A percentile compares a stretch with the other conserved stretches of the same genome.
Conservation (phyloP, 495 filamentous ascomycete genomes). For the Mytilinidion resinicola region DNA sequence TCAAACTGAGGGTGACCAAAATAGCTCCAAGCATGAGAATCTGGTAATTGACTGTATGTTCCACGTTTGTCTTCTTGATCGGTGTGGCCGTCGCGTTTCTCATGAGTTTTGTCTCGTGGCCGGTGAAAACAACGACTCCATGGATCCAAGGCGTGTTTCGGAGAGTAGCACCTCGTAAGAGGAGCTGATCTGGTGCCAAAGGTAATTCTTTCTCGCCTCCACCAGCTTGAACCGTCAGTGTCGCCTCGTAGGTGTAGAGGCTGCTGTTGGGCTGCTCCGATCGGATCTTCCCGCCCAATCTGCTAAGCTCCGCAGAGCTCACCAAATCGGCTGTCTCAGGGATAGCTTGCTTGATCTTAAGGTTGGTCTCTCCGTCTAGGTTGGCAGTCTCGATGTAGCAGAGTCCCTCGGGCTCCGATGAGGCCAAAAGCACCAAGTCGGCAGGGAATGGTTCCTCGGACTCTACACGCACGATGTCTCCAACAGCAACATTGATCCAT, state of each 20-base stretch:
- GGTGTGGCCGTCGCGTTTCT: conserved; percentile 95
- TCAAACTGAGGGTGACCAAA: conserved; percentile 72
- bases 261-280: conserved; percentile 99
- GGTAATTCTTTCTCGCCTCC: conserved; percentile 94
- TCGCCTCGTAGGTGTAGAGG: conserved; percentile 97
- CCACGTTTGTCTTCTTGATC: conserved; percentile 95
- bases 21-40: conserved; percentile 86
- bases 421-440: conserved; percentile 85
- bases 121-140: conserved; percentile 94
- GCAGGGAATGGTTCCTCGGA: conserved; percentile 96
- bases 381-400: conserved; percentile 99
- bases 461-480: conserved; percentile 90
- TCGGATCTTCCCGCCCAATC: conserved; percentile 76
- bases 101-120: conserved; percentile 99
- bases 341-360: conserved; percentile 98
- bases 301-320: conserved; percentile 76
- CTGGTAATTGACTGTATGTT: conserved; percentile 84
- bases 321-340: conserved; percentile 89
- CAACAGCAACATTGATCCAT: conserved; percentile 91
- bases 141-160: conserved; percentile 98
- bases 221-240: conserved; percentile 83
- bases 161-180: conserved; percentile 88
- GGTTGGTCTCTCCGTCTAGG: conserved; percentile 94
- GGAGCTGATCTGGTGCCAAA: conserved; percentile 71
- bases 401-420: conserved; percentile 92